These are phyloP conservation scores for Diplosphaera chodatii DNA, from an alignment of 139 green algal genomes.

Conservation along the genomic window DNA sequence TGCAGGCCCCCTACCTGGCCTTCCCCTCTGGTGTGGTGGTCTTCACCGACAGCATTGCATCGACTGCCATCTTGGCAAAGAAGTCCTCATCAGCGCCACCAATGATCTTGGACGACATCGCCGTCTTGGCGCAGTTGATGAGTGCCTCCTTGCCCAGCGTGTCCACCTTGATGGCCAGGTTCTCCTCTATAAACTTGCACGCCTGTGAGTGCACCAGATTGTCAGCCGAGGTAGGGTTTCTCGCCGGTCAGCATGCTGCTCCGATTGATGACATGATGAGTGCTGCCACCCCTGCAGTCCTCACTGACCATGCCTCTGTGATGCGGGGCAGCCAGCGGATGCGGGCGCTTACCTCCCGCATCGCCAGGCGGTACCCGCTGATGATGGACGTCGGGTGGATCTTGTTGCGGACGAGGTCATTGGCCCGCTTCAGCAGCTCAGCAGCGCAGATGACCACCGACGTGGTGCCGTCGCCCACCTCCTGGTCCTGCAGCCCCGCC, in stretches of 20 bases:
- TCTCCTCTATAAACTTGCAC: slow-evolving; percentile 86
- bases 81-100: slow-evolving; percentile 73
- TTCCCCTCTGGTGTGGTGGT: background rate
- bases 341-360: slow-evolving; percentile 74
- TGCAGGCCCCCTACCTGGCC: background rate
- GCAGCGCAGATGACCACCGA: slow-evolving; percentile 96
- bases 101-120: slow-evolving; percentile 94
- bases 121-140: slow-evolving; percentile 81
- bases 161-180: slow-evolving; percentile 70
- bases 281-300: no score
- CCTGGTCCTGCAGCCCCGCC: slow-evolving; percentile 94
- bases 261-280: no score
- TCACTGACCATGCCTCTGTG: no score
- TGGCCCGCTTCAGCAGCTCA: slow-evolving; percentile 92
- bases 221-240: no score
- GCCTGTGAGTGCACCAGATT: slow-evolving; percentile 34
- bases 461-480: slow-evolving; percentile 98
- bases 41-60: slow-evolving; percentile 54
- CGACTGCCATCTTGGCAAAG: slow-evolving; percentile 83
- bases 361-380: slow-evolving; percentile 88
- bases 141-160: slow-evolving; percentile 78
- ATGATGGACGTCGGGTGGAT: slow-evolving; percentile 99
- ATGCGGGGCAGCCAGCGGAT: no score
- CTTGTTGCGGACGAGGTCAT: slow-evolving; percentile 89
- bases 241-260: no score